phyloP scores from a whole-genome alignment of 2,329 filamentous ascomycete species.

The Talaromyces sp. region DNA sequence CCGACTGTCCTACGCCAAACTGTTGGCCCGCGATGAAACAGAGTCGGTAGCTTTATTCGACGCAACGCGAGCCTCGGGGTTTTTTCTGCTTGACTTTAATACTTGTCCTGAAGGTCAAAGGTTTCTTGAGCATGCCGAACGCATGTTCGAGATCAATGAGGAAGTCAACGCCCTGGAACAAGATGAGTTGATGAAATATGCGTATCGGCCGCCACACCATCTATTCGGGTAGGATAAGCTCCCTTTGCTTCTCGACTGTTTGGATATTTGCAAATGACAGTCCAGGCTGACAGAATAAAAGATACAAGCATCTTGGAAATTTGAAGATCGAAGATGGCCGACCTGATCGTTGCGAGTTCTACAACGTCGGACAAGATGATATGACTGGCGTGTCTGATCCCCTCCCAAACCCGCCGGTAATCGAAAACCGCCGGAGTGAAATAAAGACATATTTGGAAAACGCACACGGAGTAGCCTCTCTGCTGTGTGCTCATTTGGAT shows the following conservation, averaged over 20 bases:
- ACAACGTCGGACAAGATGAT: slow-evolving; percentile 4
- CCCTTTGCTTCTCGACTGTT: background rate
- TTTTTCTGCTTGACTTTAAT: slow-evolving; percentile 1
- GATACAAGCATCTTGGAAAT: slow-evolving; percentile 4
- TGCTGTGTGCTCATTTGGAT: background rate
- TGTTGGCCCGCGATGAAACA: background rate
- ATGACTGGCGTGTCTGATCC: background rate
- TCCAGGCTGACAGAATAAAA: background rate
- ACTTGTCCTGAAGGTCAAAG: background rate
- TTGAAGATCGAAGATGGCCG: slow-evolving; percentile 2
- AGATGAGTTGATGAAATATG: slow-evolving; percentile 6
- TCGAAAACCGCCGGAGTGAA: background rate
- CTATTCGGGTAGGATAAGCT: background rate
- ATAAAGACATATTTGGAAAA: background rate
- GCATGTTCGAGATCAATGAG: slow-evolving; percentile 4
- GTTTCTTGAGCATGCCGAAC: slow-evolving; percentile 1
- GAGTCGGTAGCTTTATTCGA: slow-evolving; percentile 1
- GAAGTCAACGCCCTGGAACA: background rate
- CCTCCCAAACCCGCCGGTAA: background rate
- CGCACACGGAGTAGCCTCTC: background rate
- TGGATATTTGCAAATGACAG: background rate
- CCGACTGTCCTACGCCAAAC: slow-evolving; percentile 1
- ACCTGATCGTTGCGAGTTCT: slow-evolving; percentile 2
- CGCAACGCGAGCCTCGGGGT: background rate
- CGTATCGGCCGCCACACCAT: slow-evolving; percentile 1